Percentiles rank a stretch among this genome's conserved stretches.
These are phyloP conservation scores for Fraxinus greggii DNA, from an alignment of 305 asterid species.

Conservation along the genomic window DNA sequence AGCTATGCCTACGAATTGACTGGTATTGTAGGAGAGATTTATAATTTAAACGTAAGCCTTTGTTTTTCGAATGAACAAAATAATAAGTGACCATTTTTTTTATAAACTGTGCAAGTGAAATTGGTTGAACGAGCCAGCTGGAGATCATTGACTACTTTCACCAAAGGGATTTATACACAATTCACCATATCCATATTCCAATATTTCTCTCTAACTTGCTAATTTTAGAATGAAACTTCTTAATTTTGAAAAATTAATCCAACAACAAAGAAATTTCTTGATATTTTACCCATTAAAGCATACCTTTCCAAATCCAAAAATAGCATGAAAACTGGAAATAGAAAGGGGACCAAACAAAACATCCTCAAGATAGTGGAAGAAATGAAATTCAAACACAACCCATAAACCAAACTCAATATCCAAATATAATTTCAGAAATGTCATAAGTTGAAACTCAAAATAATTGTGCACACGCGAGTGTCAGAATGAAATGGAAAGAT, in stretches of 20 bases:
- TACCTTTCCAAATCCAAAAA: background rate
- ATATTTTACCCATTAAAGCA: background rate
- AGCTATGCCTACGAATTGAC: conserved; percentile 3
- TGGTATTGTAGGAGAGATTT: background rate
- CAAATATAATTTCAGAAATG: background rate
- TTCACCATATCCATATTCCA: background rate
- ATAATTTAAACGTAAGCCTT: background rate
- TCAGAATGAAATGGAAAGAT: conserved; percentile 7
- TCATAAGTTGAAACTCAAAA: background rate
- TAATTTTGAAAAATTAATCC: background rate
- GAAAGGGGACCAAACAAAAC: background rate
- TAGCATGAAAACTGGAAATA: background rate
- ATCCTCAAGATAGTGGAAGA: background rate
- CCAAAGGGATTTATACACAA: conserved; percentile 3
- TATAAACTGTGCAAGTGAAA: background rate
- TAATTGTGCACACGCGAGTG: background rate
- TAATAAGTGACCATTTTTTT: background rate
- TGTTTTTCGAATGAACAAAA: background rate
- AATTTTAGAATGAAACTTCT: background rate
- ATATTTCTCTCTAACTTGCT: background rate
- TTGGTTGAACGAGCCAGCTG: conserved; percentile 2
- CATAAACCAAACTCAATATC: background rate
- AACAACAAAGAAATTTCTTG: background rate
- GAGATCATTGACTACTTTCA: background rate
- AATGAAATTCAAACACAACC: background rate